Base-by-base conservation (phyloP, 768 basidiomycete species). In the Ramaria rubella region DNA sequence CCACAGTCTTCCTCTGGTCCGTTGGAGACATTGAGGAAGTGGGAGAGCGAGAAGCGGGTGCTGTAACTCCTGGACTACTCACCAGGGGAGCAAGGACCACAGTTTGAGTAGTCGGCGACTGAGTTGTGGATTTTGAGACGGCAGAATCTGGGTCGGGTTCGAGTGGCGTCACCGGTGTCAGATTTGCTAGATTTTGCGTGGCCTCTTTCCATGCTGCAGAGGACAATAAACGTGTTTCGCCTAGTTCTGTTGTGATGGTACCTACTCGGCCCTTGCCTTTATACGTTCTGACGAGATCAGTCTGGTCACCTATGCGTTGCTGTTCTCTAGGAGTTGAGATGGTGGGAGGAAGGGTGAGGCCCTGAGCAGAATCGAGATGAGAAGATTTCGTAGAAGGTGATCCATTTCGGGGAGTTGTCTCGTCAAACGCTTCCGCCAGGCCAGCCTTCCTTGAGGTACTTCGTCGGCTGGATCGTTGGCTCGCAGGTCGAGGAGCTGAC, bases 1-100 rank as follows among this genome's bases (percentile, higher is more conserved):
- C 48, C 9, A 59, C 43, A 11, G 60, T 58, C n/a, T 63, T 53
- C 59, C 21, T 62, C 24, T 23, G 24, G 26, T 49, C 54, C 23
- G 33, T 14, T 29, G 14, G 11, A 23, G 63, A 4, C 24, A 70
- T 59, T 5, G 64, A 58, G 30, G 66, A 68, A 11, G 64, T 58
- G 36, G 64, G 33, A 2, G 59, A 63, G 11, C 72, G 73, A 8
- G 72, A 67, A 40, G 64, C 63, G 46, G 71, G 73, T 30, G 72
- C 70, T 51, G 71, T 70, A 52, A 67, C 46, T 43, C 59, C 60
- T 68, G 1, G 17, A 30, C 11, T 48, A 23, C 21, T 48, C 26
- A 26, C 7, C 29, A 27, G 17, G 14, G 2, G 46, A 5, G 27
- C 46, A 48, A 24, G 46, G 29, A 24, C 17, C 21, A n/a, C 27